Base-by-base conservation (phyloP, 169 alveolate genomes). In the Plasmodium cynomolgi region DNA sequence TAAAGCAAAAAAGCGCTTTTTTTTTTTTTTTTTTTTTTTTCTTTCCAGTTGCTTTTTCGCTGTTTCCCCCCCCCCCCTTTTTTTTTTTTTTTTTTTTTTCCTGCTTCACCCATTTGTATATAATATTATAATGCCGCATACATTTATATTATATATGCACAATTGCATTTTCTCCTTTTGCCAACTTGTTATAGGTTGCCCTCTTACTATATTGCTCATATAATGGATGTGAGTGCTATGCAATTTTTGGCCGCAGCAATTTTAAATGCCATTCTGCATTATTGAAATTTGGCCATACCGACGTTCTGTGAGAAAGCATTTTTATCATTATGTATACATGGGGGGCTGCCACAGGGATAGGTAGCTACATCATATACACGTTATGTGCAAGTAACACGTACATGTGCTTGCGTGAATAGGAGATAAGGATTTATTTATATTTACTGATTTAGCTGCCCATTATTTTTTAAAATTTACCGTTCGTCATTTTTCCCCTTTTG, bases 11-110 rank as follows among this genome's bases (percentile, higher is more conserved):
- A 72, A n/a, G 7, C 47, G 34, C 20, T 23, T 17, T 68, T 68
- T 68, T 74, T 74, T 20, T 74, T 74, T 74, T 73, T 73, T 3
- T 31, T 73, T 33, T 75, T 75, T 75, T 75, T 34, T 33, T 75
- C 17, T 7, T 34, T 34, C 58, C 62, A 50, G 20, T 50, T 50
- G 62, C 23, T 26, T 68, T 68, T 68, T 68, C 37, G 31, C 37
- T 68, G 13, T 68, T 68, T 68, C 7, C 37, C 37, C 13, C 37
- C 17, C 5, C 77, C 7, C 1, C 37, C 7, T 9, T 1, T 68
- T 23, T 11, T 68, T 68, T 68, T 68, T 68, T 68, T 26, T 20
- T 68, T 68, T 23, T 20, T 50, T 50, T 50, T 50, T 50, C 62
- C 62, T 50, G 62, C 62, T 50, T 50, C 62, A 17, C 23, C 62